phyloP scores from a whole-genome alignment of 768 basidiomycete species.

The Mycena alexandri region DNA sequence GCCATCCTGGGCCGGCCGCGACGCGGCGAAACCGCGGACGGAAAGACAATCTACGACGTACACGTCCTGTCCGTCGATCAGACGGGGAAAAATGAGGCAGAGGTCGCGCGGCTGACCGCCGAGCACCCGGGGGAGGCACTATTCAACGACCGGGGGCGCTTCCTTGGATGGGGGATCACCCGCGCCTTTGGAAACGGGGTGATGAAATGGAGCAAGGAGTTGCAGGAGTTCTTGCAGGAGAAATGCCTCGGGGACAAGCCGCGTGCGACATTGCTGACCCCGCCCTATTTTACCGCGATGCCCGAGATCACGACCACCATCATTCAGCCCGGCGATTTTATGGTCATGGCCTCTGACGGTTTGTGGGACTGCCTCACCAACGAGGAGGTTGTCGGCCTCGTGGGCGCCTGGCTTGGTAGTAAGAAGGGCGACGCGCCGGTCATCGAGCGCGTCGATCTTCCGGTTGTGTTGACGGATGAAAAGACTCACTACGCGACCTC shows the following conservation, averaged over 20 bases:
- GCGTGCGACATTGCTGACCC: conserved; percentile 41
- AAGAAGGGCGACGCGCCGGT: conserved; percentile 5
- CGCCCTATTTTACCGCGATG: too few species aligned
- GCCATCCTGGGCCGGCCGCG: conserved; percentile 63
- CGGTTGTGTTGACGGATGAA: conserved; percentile 49
- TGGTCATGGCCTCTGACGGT: conserved; percentile 68
- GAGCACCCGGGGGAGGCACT: conserved; percentile 56
- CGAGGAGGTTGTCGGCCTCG: conserved; percentile 67
- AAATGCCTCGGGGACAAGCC: conserved; percentile 46
- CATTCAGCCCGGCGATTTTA: conserved; percentile 60
- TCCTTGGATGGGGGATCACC: conserved; percentile 55
- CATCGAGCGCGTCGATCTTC: conserved; percentile 44
- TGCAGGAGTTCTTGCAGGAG: conserved; percentile 50
- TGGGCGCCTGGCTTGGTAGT: conserved; percentile 54
- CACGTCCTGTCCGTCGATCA: conserved; percentile 58
- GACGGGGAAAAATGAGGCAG: conserved; percentile 52
- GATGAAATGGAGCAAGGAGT: conserved; percentile 57
- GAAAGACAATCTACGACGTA: conserved; percentile 52
- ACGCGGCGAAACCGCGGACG: conserved; percentile 29
- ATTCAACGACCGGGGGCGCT: conserved; percentile 49
- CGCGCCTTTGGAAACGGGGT: conserved; percentile 62
- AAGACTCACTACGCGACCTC: conserved; percentile 54
- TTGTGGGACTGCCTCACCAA: conserved; percentile 67
- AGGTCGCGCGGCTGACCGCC: conserved; percentile 52
- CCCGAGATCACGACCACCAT: conserved; percentile 55